These are phyloP conservation scores for Yamadazyma friedrichii DNA, from an alignment of 1,139 yeast species.

Conservation along the genomic window DNA sequence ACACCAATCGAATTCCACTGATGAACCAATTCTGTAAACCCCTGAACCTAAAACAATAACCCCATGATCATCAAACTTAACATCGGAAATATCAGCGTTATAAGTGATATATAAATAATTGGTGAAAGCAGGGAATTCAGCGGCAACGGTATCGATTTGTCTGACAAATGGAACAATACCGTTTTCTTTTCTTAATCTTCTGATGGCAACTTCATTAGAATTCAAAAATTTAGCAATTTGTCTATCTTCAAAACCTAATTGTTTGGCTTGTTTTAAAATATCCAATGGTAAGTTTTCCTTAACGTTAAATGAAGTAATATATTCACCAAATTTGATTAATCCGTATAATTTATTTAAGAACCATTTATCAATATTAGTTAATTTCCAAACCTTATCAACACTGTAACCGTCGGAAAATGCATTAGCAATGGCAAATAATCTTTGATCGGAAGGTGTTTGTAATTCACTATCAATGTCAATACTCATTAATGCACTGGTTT, in stretches of 20 bases:
- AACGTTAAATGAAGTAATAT: constrained; percentile 56
- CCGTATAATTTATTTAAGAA: constrained; percentile 83
- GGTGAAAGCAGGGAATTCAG: constrained; percentile 97
- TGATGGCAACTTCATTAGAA: constrained; percentile 90
- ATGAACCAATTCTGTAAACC: constrained; percentile 92
- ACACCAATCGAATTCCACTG: constrained; percentile 96
- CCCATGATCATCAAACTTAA: constrained; percentile 80
- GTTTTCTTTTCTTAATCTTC: constrained; percentile 85
- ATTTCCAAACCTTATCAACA: constrained; percentile 87
- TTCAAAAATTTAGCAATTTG: constrained; percentile 89
- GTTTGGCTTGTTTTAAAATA: constrained; percentile 84
- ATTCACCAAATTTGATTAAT: constrained; percentile 66
- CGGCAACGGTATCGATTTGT: constrained; percentile 98
- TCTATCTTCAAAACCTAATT: constrained; percentile 95
- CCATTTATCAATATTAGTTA: constrained; percentile 97
- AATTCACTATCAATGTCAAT: constrained; percentile 88
- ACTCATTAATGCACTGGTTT: constrained; percentile 83
- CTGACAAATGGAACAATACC: constrained; percentile 92
- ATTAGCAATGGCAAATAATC: constrained; percentile 94
- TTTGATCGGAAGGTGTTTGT: constrained; percentile 94
- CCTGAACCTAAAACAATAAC: constrained; percentile 92
- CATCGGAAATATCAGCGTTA: constrained; percentile 89
- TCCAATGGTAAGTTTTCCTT: constrained; percentile 61
- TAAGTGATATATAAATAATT: constrained; percentile 94
- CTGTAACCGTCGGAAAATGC: constrained; percentile 84